Base-by-base conservation (phyloP, 768 basidiomycete species). In the Macrolepiota fuliginosa region DNA sequence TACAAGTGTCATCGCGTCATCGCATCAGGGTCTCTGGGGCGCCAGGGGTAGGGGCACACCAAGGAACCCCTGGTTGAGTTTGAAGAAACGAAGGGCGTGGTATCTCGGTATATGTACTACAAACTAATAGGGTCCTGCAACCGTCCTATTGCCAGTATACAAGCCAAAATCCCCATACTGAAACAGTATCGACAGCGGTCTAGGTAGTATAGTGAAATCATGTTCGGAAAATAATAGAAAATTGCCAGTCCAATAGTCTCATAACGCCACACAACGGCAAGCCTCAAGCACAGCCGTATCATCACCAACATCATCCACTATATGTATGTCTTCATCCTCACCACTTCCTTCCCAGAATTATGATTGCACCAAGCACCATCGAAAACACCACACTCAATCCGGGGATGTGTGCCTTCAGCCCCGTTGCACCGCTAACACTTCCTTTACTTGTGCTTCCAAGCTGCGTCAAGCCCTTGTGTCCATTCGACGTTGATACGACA, bases 401-500 rank as follows among this genome's bases (percentile, higher is more conserved):
- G 27, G 54, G 54, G 22, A 50, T 42, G 15, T 61, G 45, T 11
- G 60, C 35, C 36, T 35, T 47, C 32, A 55, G 6, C 19, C 42
- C 46, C 10, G 22, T 32, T 9, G 60, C 69, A 52, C 49, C 63
- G 61, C 64, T 69, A 13, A 65, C 64, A 61, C 71, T 74, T 42
- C 76, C 76, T 57, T 69, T 61, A 60, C 78, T 79, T 42, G 80
- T 81, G 40, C 79, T 76, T 37, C 76, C 78, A 6, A 76, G 53
- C 22, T 66, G 45, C n/a, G 54, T 62, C 65, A 65, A 68, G 19
- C 72, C 75, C 39, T 65, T 68, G 54, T 76, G 74, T 2, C 81
- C 91, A 67, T 92, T 93, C 49, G 83, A 84, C 11, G 87, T 90
- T 47, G 83, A 82, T 55, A 93, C 69, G 7, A 81, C 81, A 2